These are phyloP conservation scores for Citrus glauca DNA, from an alignment of 345 rosid genomes.

Conservation along the genomic window DNA sequence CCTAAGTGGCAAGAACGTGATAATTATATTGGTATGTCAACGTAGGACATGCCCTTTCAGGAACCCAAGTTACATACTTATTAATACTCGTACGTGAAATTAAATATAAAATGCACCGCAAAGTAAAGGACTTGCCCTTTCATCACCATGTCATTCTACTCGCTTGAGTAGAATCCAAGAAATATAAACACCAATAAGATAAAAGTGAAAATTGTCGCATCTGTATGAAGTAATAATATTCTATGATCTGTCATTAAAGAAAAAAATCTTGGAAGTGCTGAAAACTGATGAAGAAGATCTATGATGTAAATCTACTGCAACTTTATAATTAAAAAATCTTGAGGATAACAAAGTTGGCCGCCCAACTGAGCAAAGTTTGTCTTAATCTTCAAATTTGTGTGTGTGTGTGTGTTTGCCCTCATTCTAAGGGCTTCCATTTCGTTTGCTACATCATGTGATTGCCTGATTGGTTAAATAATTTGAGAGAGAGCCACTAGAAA, in stretches of 20 bases:
- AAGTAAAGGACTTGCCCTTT: neutral
- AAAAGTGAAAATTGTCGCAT: neutral
- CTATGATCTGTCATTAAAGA: neutral
- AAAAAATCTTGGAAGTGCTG: neutral
- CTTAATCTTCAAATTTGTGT: neutral
- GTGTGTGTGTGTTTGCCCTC: neutral
- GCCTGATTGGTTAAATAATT: conserved; percentile 3
- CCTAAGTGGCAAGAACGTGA: too few relatives aligned
- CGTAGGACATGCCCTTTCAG: neutral
- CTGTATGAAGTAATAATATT: neutral
- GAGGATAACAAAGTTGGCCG: conserved; percentile 1
- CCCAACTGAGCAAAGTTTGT: neutral
- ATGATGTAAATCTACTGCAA: neutral
- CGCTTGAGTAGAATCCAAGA: too few relatives aligned
- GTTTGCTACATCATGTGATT: conserved; percentile 8
- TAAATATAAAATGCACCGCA: neutral
- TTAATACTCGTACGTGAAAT: neutral
- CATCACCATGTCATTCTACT: neutral
- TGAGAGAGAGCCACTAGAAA: neutral
- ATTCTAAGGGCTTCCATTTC: neutral
- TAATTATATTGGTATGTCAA: neutral
- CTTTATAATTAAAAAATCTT: neutral
- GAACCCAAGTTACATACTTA: neutral
- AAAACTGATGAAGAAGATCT: conserved; percentile 13
- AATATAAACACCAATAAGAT: neutral